Evolutionary conservation across 2,329 filamentous ascomycete species (phyloP).

Genomic region (Westerdykella sp.): DNA sequence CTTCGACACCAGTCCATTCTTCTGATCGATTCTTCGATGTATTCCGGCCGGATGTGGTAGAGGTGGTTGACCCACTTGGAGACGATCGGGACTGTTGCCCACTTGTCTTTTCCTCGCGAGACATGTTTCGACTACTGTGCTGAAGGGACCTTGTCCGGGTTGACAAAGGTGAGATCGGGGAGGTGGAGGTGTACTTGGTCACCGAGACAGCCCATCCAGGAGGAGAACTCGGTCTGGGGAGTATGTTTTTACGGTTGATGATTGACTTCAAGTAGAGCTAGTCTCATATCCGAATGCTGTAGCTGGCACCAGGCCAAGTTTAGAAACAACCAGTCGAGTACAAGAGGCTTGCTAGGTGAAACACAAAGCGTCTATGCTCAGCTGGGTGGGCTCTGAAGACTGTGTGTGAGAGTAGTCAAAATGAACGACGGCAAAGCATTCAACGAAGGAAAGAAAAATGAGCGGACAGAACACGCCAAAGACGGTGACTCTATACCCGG

Average conservation of each 20-base stretch:
- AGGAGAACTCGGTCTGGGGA: background rate
- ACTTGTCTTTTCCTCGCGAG: slow-evolving; percentile 14
- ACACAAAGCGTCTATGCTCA: background rate
- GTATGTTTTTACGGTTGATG: background rate
- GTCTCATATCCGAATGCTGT: background rate
- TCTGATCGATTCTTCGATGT: slow-evolving; percentile 35
- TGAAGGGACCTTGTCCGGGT: background rate
- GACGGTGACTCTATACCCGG: slow-evolving; percentile 7
- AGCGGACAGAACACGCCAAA: slow-evolving; percentile 8
- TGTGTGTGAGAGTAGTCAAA: background rate
- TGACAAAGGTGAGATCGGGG: background rate
- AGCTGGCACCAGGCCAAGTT: slow-evolving; percentile 19
- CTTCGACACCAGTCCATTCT: slow-evolving; percentile 64
- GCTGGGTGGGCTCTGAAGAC: background rate
- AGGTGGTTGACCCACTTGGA: background rate
- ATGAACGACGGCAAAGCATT: background rate
- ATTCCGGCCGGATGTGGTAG: slow-evolving; percentile 13
- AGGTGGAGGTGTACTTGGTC: background rate
- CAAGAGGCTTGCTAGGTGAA: slow-evolving; percentile 5
- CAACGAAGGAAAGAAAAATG: slow-evolving; percentile 8
- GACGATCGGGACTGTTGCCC: slow-evolving; percentile 12
- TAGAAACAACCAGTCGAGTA: slow-evolving; percentile 11
- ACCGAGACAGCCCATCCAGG: background rate
- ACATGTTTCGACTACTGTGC: slow-evolving; percentile 11
- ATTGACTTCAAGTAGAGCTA: background rate